Percentiles rank a stretch among this genome's conserved stretches.
Conservation (phyloP, 805 yeast genomes). For the Clavispora santaluciae region DNA sequence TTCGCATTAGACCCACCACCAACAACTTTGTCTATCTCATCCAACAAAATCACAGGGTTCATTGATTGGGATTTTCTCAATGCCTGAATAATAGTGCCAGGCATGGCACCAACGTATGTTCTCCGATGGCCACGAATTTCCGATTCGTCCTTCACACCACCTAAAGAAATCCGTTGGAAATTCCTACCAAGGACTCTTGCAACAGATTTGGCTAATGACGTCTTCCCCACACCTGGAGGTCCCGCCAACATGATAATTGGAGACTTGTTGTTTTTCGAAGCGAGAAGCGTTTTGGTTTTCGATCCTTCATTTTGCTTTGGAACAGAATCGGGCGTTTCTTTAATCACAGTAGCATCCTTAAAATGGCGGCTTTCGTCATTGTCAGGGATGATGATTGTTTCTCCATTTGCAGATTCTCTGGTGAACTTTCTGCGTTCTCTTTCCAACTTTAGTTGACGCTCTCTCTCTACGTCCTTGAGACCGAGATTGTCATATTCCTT, state of each 20-base stretch:
- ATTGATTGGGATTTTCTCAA: constrained; percentile 68
- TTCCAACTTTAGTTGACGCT: constrained; percentile 5
- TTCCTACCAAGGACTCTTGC: constrained; percentile 69
- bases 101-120: constrained; percentile 90
- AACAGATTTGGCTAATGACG: constrained; percentile 77
- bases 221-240: constrained; percentile 93
- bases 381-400: constrained; percentile 31
- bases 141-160: constrained; percentile 85
- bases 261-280: constrained; percentile 41
- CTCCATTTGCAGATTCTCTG: constrained; percentile 17
- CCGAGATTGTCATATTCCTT: constrained; percentile 11
- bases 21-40: constrained; percentile 78
- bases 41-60: constrained; percentile 80
- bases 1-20: constrained; percentile 44
- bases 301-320: constrained; percentile 15
- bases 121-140: constrained; percentile 89
- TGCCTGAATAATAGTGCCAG: constrained; percentile 76
- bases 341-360: constrained; percentile 20
- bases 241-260: constrained; percentile 83
- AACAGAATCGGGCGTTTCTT: constrained; percentile 20
- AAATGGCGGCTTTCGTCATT: constrained; percentile 29
- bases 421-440: constrained; percentile 13
- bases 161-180: constrained; percentile 76
- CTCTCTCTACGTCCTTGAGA: constrained; percentile 6
- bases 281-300: constrained; percentile 12